Conservation (phyloP, 768 basidiomycete genomes). For the Boletales sp. region DNA sequence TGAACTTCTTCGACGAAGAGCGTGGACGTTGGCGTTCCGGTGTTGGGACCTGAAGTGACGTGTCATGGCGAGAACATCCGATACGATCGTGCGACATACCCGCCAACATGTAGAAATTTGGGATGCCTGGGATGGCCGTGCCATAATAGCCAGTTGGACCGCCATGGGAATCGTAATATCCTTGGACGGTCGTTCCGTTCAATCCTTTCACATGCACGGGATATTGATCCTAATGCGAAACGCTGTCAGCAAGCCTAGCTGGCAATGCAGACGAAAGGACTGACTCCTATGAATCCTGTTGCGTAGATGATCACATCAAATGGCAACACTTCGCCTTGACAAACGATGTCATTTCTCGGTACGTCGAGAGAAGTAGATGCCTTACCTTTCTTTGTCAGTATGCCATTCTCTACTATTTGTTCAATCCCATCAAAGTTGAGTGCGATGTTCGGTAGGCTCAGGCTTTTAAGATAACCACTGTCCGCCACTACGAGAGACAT, state of each 20-base stretch:
- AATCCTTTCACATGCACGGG: conserved; percentile 23
- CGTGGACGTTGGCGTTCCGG: conserved; percentile 22
- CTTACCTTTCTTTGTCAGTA: conserved; percentile 23
- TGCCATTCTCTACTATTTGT: conserved; percentile 16
- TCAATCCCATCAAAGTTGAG: conserved; percentile 25
- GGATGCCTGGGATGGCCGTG: conserved; percentile 33
- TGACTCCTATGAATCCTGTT: conserved; percentile 33
- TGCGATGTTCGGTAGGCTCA: conserved; percentile 20
- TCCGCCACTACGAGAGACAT: conserved; percentile 19
- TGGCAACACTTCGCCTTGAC: conserved; percentile 22
- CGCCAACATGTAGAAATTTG: conserved; percentile 32
- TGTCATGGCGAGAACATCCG: no score
- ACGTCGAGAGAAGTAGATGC: background rate
- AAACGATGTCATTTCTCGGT: background rate
- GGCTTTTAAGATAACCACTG: conserved; percentile 23
- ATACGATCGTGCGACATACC: conserved; percentile 16
- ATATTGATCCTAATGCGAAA: conserved; percentile 16
- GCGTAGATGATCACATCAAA: conserved; percentile 34
- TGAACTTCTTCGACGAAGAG: conserved; percentile 28
- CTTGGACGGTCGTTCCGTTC: conserved; percentile 19
- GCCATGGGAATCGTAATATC: conserved; percentile 27
- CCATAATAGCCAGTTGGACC: conserved; percentile 35
- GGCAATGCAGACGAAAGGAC: background rate
- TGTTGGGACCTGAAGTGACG: conserved; percentile 23
- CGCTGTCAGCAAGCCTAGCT: background rate